Base-by-base conservation (phyloP, 352 stramenopile genomes). In the Pythium myriotylum region DNA sequence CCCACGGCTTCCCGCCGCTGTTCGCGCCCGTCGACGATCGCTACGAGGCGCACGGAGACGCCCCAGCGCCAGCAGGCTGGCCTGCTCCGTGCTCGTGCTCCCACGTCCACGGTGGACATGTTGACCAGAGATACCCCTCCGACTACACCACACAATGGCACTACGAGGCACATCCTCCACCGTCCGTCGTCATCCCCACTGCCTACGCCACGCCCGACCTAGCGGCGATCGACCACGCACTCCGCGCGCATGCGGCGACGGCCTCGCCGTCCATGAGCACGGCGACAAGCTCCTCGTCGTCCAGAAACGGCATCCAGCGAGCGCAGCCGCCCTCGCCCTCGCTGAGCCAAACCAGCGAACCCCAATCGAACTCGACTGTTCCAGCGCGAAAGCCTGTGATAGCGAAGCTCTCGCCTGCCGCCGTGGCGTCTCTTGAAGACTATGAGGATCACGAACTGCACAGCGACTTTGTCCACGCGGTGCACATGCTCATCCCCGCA, bases 401-500 rank as follows among this genome's bases (percentile, higher is more conserved):
- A 8, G 54, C 41, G 32, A 59, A 59, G 50, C 40, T 54, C 0
- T 42, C 56, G 20, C 23, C 24, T 45, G 7, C 26, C 4, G n/a
- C 65, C 6, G 32, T 76, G 3, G 65, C 64, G 13, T 54, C 52
- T 2, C 19, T 87, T 57, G 68, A 86, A 9, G 70, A 88, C 12
- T 87, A 91, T 48, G 77, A 86, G 58, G 79, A 86, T 39, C 54
- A 63, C 13, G 81, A 87, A 17, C 62, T 84, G 6, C 69, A 87
- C 62, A 74, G 76, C 19, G 72, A 85, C 27, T 85, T 83, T 24
- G 59, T 69, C 8, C 78, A 89, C 63, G 73, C 72, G 29, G n/a
- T 88, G 8, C 75, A 88, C 50, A 81, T 92, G 72, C 62, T 90
- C 16, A 87, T 92, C 26, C 82, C 82, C 6, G 54, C 65, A 14